These are phyloP conservation scores for Astrocystis sublimbata DNA, from an alignment of 495 filamentous ascomycete species.

Conservation along the genomic window DNA sequence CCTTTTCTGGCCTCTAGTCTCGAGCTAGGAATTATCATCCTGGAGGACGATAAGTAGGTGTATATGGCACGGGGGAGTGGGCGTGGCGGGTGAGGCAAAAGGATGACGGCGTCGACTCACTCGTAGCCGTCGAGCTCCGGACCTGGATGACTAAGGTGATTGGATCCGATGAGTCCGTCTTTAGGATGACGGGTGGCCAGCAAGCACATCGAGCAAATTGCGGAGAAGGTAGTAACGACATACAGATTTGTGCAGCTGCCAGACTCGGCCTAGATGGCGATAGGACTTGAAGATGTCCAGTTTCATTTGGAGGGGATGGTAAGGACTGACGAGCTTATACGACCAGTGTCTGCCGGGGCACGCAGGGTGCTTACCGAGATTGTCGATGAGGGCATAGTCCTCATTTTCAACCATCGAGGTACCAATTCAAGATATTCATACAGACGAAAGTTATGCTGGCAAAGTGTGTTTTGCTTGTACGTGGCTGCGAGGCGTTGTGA, in stretches of 20 bases:
- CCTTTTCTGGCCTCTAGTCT: too few species aligned
- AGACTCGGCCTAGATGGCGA: neutral
- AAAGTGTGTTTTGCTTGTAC: too few species aligned
- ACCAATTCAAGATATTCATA: too few species aligned
- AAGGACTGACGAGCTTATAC: neutral
- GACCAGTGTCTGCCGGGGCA: neutral
- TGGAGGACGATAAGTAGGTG: too few species aligned
- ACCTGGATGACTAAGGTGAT: conserved; percentile 32
- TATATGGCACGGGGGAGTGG: too few species aligned
- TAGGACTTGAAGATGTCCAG: neutral
- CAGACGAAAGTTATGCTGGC: too few species aligned
- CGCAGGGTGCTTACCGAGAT: too few species aligned
- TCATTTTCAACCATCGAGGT: too few species aligned
- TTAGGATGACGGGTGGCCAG: neutral
- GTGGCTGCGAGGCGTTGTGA: too few species aligned
- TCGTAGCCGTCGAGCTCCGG: conserved; percentile 40
- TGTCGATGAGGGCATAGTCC: too few species aligned
- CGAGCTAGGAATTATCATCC: too few species aligned
- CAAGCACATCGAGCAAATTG: neutral
- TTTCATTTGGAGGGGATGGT: neutral
- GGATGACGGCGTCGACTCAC: conserved; percentile 42
- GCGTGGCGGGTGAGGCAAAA: too few species aligned
- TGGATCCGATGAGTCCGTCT: conserved; percentile 26
- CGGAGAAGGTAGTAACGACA: neutral
- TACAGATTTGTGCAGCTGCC: neutral